A percentile compares a stretch with the other conserved stretches of the same genome.
phyloP scores from a whole-genome alignment of 345 rosid genomes.

The Noccaea bulbosa region DNA sequence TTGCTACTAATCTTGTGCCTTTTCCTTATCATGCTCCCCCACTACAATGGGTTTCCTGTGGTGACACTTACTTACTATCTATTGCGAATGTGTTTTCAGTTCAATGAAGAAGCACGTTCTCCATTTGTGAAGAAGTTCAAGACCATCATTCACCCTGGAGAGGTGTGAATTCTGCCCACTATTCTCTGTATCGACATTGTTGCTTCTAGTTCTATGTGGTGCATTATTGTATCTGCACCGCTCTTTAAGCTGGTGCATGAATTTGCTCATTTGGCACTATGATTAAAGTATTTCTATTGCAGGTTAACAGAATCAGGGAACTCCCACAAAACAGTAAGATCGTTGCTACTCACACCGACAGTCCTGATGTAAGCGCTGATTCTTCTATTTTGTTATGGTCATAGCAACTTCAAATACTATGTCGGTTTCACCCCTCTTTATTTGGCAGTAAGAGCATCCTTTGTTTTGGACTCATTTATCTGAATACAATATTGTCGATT shows the following conservation, averaged over 20 bases:
- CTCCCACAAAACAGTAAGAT: conserved; percentile 91
- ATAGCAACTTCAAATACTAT: not conserved
- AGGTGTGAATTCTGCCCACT: conserved; percentile 55
- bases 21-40: not conserved
- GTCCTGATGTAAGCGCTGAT: conserved; percentile 78
- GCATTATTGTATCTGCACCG: conserved; percentile 9
- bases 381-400: conserved; percentile 12
- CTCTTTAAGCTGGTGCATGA: conserved; percentile 29
- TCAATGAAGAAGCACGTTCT: conserved; percentile 98
- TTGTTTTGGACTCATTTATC: conserved; percentile 6
- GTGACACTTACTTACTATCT: conserved; percentile 25
- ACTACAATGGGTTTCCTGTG: not conserved
- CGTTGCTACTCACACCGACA: conserved; percentile 98
- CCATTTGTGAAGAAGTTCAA: conserved; percentile 98
- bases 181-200: not conserved
- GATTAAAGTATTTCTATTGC: conserved; percentile 26
- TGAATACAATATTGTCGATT: conserved; percentile 29
- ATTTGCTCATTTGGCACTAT: conserved; percentile 11
- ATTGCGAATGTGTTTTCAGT: conserved; percentile 53
- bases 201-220: conserved; percentile 10
- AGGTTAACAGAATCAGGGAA: conserved; percentile 99
- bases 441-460: conserved; percentile 20
- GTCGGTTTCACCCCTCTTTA: not conserved
- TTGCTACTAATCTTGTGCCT: not conserved
- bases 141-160: conserved; percentile 99